A percentile compares a stretch with the other conserved stretches of the same genome.
Evolutionary conservation across 805 yeast genomes (phyloP).

Genomic region (Starmerella kuoi): DNA sequence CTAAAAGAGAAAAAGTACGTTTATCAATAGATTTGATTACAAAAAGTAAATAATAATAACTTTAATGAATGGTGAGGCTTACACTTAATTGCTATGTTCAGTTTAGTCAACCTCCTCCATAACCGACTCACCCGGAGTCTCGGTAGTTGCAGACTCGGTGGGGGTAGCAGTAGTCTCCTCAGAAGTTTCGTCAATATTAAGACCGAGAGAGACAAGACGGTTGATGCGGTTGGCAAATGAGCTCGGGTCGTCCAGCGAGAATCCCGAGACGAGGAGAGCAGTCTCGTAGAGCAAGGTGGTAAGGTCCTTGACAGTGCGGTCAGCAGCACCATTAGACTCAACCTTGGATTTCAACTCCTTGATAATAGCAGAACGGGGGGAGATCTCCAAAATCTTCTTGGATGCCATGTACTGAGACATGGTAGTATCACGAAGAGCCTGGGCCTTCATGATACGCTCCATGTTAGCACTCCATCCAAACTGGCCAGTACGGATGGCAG

Average conservation of each 20-base stretch:
- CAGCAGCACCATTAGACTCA: constrained; percentile 93
- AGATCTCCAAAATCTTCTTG: constrained; percentile 96
- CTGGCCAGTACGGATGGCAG: constrained; percentile 99
- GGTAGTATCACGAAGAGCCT: constrained; percentile 95
- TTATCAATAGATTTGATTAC: neutral
- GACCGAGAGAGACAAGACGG: constrained; percentile 94
- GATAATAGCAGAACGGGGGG: constrained; percentile 92
- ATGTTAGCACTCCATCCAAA: constrained; percentile 99
- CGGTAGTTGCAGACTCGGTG: constrained; percentile 34
- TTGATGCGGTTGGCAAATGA: constrained; percentile 95
- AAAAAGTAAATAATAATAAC: neutral
- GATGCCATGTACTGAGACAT: constrained; percentile 99
- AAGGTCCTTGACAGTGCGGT: constrained; percentile 95
- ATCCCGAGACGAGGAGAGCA: constrained; percentile 96
- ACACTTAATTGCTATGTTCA: too few relatives aligned
- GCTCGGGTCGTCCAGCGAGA: constrained; percentile 96
- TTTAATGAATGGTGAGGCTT: too few relatives aligned
- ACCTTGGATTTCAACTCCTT: constrained; percentile 93
- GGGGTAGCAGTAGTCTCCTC: constrained; percentile 31
- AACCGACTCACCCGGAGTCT: constrained; percentile 75
- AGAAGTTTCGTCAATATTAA: constrained; percentile 73
- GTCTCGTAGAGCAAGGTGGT: constrained; percentile 95
- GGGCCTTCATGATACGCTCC: constrained; percentile 99
- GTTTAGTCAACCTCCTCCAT: constrained; percentile 97
- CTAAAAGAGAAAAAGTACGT: neutral